Conservation (phyloP, 2,329 filamentous ascomycete genomes). For the Neonectria coccinea region DNA sequence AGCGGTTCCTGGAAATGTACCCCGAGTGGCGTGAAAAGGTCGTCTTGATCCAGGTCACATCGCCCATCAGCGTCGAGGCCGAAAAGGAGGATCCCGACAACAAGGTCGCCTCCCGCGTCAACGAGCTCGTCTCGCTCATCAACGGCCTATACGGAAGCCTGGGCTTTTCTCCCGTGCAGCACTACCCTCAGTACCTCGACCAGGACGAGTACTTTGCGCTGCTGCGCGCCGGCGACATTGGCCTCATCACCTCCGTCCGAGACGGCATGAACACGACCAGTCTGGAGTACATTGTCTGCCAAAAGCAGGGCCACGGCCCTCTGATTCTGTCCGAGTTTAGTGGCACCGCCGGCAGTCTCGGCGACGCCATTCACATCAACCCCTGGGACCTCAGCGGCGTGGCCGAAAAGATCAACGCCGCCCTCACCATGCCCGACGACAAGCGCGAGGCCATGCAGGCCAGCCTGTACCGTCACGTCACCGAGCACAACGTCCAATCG, state of each 20-base stretch:
- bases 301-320: constrained; percentile 86
- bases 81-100: constrained; percentile 81
- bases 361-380: constrained; percentile 93
- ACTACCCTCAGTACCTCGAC: constrained; percentile 92
- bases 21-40: constrained; percentile 94
- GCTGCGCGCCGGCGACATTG: constrained; percentile 89
- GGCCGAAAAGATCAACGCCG: constrained; percentile 83
- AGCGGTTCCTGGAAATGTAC: constrained; percentile 89
- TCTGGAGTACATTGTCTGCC: constrained; percentile 93
- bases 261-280: constrained; percentile 99
- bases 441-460: constrained; percentile 76
- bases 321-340: constrained; percentile 97
- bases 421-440: constrained; percentile 78
- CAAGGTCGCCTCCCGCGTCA: constrained; percentile 88
- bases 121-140: constrained; percentile 90
- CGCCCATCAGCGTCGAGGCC: constrained; percentile 83
- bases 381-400: constrained; percentile 92
- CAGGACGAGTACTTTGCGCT: constrained; percentile 94
- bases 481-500: constrained; percentile 83
- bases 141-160: constrained; percentile 91
- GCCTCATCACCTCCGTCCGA: constrained; percentile 92
- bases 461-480: constrained; percentile 85
- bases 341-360: constrained; percentile 87
- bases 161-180: constrained; percentile 89
- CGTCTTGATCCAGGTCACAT: constrained; percentile 94